These are phyloP conservation scores for Umbelopsis vinacea DNA, from an alignment of 192 early-diverging fungal genomes.

Conservation along the genomic window DNA sequence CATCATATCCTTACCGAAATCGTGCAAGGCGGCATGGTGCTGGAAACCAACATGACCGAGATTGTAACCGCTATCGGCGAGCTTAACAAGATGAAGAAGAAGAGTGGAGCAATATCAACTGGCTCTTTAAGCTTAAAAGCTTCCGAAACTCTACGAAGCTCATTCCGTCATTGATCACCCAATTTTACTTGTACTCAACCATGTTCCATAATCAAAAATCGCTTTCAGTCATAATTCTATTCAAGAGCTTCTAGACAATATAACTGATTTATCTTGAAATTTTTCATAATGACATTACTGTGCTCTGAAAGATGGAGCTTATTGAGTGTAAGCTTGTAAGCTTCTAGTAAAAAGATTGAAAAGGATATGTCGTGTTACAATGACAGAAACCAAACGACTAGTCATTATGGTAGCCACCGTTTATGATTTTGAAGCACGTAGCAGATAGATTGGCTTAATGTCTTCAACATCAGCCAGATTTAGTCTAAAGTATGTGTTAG, in stretches of 20 bases:
- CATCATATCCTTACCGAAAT: slow-evolving; percentile 87
- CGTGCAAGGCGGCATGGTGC: slow-evolving; percentile 88
- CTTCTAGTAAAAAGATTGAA: too few relatives aligned
- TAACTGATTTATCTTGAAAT: too few relatives aligned
- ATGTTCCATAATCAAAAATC: background rate
- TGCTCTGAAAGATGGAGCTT: background rate
- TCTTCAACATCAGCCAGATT: too few relatives aligned
- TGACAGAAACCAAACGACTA: too few relatives aligned
- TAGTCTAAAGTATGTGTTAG: too few relatives aligned
- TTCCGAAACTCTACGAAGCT: slow-evolving; percentile 32
- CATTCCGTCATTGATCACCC: slow-evolving; percentile 27
- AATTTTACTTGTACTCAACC: background rate
- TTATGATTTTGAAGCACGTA: too few relatives aligned
- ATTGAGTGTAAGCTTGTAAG: background rate
- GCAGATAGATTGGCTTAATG: too few relatives aligned
- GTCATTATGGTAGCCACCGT: too few relatives aligned
- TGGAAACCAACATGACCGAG: slow-evolving; percentile 79
- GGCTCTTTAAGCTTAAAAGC: slow-evolving; percentile 32
- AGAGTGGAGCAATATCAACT: slow-evolving; percentile 31
- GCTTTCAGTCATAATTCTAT: too few relatives aligned
- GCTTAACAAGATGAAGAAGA: slow-evolving; percentile 61
- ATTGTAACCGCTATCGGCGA: slow-evolving; percentile 75
- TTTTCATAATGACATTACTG: too few relatives aligned
- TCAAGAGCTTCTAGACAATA: too few relatives aligned
- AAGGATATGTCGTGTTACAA: too few relatives aligned